A percentile compares a stretch with the other conserved stretches of the same genome.
phyloP scores from a whole-genome alignment of 2,329 filamentous ascomycete species.

The Graphilbum ipis-grandicollis region DNA sequence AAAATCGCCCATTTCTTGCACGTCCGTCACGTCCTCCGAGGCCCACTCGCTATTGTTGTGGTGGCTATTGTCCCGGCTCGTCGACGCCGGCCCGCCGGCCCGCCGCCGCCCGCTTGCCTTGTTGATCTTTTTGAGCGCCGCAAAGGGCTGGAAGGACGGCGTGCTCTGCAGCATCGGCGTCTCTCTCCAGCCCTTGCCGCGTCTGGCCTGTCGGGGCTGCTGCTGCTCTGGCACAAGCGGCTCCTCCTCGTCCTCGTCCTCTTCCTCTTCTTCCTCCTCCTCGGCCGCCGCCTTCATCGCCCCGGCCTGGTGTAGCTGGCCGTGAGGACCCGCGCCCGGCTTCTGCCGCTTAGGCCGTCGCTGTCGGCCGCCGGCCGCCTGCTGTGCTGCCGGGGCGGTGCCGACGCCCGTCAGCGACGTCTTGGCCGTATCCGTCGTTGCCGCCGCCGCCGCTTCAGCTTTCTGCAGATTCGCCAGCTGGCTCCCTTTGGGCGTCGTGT shows the following conservation, averaged over 20 bases:
- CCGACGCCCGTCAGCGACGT: neutral
- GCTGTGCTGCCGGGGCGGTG: neutral
- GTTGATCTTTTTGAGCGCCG: constrained; percentile 43
- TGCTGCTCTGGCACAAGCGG: no score
- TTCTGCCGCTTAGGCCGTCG: constrained; percentile 8
- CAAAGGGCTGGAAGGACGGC: constrained; percentile 44
- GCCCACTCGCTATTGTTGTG: constrained; percentile 68
- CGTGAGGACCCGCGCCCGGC: no score
- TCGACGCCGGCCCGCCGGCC: constrained; percentile 24
- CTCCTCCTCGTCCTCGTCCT: neutral
- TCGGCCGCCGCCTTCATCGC: constrained; percentile 12
- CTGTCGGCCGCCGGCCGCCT: neutral
- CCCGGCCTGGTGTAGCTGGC: no score
- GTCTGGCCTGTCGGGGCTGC: neutral
- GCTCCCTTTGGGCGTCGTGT: neutral
- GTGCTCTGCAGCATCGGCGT: constrained; percentile 43
- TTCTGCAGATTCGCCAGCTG: no score
- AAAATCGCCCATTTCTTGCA: constrained; percentile 84
- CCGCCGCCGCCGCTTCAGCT: neutral
- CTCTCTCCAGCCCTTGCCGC: constrained; percentile 39
- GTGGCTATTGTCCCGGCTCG: no score
- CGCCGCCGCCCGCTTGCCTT: constrained; percentile 28
- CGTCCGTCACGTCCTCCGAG: constrained; percentile 88
- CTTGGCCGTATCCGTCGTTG: neutral
- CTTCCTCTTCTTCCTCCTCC: constrained; percentile 8